Base-by-base conservation (phyloP, 108 stramenopile genomes). In the Asterionellopsis glacialis region DNA sequence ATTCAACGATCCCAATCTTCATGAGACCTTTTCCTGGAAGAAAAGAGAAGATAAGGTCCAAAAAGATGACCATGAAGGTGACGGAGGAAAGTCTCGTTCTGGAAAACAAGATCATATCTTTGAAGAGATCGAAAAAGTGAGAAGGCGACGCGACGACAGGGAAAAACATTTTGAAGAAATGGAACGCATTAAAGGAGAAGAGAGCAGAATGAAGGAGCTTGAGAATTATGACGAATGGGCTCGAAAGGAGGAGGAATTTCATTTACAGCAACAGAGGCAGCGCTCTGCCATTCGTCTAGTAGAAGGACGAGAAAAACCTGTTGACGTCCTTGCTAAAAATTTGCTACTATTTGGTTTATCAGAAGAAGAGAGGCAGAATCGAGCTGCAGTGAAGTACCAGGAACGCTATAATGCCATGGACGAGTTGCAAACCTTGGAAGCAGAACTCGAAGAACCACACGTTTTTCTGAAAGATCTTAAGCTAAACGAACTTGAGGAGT, bases 191-290 rank as follows among this genome's bases (percentile, higher is more conserved):
- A 69, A 92, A 24, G 94, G 85, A 3, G 96, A 98, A 75, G 97
- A 98, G 65, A 70, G 82, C 11, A 69, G 94, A 43, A 88, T 96
- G 75, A 85, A 95, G 55, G 98, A 99, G 71, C 57, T 90, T 51
- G 97, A 95, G 67, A 81, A 91, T 63, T 97, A 94, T 67, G 99
- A 95, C 50, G 96, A 97, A 58, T 98, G 96, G 98, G 93, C 95
- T 23, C 64, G 76, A 39, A 98, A 98, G 79, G 99, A 99, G 67
- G 99, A 98, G 83, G 94, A 87, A 25, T 98, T 98, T 69, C 96
- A 98, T 73, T 70, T 95, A 50, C 78, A 91, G 55, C 98, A 98
- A 74, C 91, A 94, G 58, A 57, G 85, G 25, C 84, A 92, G 50
- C 78, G 99, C 45, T 81, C 69, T 9, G 84, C 89, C 23, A 95